Base-by-base conservation (phyloP, 768 basidiomycete species). In the Lactarius tabidus region DNA sequence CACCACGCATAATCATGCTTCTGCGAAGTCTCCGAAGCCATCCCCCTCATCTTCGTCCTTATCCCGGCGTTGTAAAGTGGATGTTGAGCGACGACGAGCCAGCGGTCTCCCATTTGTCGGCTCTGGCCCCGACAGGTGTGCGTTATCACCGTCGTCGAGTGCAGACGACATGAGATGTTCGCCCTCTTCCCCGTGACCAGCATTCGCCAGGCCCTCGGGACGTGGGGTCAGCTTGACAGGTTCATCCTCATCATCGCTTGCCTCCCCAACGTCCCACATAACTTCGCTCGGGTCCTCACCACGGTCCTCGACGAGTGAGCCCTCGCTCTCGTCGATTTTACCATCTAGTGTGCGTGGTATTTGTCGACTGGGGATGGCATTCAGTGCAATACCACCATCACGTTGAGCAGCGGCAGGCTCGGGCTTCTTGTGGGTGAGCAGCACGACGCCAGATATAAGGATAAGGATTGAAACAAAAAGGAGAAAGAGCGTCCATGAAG, bases 361-460 rank as follows among this genome's bases (percentile, higher is more conserved):
- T 70, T 71, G 66, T 64, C 65, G 67, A 29, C 70, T 57, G 60
- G 66, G 69, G 65, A 74, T 57, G 59, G 79, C 73, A 52, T 78
- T 59, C 51, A 73, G 63, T 36, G 70, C 70, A 54, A 73, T 60
- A 26, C 70, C 66, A 70, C 23, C 76, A 71, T 20, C 65, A 43
- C 60, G 60, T 31, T 66, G 73, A 70, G 60, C 73, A 69, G 36
- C 73, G 70, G 57, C 81, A 77, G 74, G 68, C 41, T 91, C 90
- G 0, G 93, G 89, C 71, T 95, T 94, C 79, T 98, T 95, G 77
- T 91, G 87, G 4, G 94, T 95, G 29, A 98, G 80, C 1, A 98
- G 84, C n/a, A 95, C 89, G 59, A 98, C 96, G 12, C 96, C 95
- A 0, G 83, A 85, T 53, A 98, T 89, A 61, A 98, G 87, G 51